A percentile compares a stretch with the other conserved stretches of the same genome.
phyloP scores from a whole-genome alignment of 441 rosid species.

The Corymbia citriodora region DNA sequence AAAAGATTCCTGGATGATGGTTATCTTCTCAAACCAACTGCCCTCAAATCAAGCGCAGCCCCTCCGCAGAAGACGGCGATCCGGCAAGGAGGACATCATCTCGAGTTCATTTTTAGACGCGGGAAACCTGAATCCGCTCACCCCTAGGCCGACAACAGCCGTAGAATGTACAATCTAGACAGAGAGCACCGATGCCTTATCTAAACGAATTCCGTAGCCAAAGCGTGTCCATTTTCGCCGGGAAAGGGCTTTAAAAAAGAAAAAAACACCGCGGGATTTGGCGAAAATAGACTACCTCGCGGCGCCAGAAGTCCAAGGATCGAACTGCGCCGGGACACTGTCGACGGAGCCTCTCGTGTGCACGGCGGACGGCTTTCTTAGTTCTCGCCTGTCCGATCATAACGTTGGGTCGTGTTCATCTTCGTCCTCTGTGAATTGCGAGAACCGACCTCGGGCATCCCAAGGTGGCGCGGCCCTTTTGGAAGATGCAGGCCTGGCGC shows the following conservation, averaged over 20 bases:
- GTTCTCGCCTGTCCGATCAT: background rate
- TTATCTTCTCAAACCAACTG: background rate
- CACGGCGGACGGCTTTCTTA: background rate
- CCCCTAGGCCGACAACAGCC: background rate
- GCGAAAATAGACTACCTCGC: background rate
- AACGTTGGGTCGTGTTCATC: background rate
- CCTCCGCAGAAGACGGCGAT: background rate
- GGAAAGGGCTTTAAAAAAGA: background rate
- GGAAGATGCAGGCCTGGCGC: constrained; percentile 14
- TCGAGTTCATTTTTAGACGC: background rate
- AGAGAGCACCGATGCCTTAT: background rate
- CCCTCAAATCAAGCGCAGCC: background rate
- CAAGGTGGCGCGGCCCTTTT: constrained; percentile 10
- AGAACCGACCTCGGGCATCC: background rate
- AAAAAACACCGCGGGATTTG: background rate
- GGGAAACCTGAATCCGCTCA: background rate
- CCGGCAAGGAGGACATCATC: background rate
- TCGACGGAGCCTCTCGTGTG: background rate
- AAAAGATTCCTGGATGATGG: background rate
- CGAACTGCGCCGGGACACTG: background rate
- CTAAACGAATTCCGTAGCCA: background rate
- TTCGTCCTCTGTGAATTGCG: background rate
- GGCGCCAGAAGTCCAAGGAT: background rate
- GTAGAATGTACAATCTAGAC: background rate
- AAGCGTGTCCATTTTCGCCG: background rate